These are phyloP conservation scores for Tephrocybe sp. DNA, from an alignment of 768 basidiomycete species.

Conservation along the genomic window DNA sequence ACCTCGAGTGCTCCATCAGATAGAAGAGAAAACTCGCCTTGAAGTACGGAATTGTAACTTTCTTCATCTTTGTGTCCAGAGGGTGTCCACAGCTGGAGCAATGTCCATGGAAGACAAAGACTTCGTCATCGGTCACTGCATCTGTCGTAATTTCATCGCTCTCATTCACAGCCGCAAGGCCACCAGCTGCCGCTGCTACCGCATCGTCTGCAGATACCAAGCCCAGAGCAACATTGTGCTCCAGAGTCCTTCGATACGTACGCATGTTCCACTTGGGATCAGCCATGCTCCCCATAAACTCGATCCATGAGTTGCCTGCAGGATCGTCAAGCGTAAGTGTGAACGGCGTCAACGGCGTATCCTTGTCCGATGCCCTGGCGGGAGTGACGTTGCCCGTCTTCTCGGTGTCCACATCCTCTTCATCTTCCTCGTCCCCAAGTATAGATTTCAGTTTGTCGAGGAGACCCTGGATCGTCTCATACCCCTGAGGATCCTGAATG, in stretches of 20 bases:
- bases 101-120: slow-evolving; percentile 68
- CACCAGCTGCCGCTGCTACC: slow-evolving; percentile 6
- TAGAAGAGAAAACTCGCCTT: slow-evolving; percentile 50
- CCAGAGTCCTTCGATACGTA: slow-evolving; percentile 72
- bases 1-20: neutral
- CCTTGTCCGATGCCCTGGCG: slow-evolving; percentile 32
- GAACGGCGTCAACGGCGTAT: slow-evolving; percentile 64
- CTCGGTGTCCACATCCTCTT: slow-evolving; percentile 41
- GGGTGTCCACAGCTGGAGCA: slow-evolving; percentile 88
- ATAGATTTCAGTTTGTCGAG: slow-evolving; percentile 64
- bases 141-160: slow-evolving; percentile 20
- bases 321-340: slow-evolving; percentile 90
- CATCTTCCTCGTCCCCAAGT: slow-evolving; percentile 59
- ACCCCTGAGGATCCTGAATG: slow-evolving; percentile 71
- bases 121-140: slow-evolving; percentile 69
- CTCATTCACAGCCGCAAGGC: slow-evolving; percentile 1
- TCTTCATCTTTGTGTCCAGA: slow-evolving; percentile 91
- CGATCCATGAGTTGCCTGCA: slow-evolving; percentile 94
- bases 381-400: slow-evolving; percentile 28
- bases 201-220: slow-evolving; percentile 52
- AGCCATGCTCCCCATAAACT: slow-evolving; percentile 80
- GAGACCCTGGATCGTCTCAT: slow-evolving; percentile 71
- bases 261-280: slow-evolving; percentile 93
- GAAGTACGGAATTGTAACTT: slow-evolving; percentile 95
- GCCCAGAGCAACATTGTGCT: slow-evolving; percentile 82